Evolutionary conservation across 106 monocot species (phyloP).

Genomic region (Chionographis japonica): DNA sequence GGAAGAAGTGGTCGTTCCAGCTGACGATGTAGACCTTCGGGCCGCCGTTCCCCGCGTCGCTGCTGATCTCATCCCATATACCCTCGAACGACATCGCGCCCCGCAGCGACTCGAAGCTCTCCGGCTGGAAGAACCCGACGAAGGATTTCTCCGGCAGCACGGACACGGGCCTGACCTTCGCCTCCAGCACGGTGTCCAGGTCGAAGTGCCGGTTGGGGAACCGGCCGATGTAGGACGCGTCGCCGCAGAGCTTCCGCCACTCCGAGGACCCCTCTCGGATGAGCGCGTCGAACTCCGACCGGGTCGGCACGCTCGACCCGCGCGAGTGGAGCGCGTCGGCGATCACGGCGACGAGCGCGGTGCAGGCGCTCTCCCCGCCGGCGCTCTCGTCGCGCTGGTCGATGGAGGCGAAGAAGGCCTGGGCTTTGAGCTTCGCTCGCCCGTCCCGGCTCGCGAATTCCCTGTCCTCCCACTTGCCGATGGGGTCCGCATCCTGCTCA

Average conservation of each 20-base stretch:
- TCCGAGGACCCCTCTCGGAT: slow-evolving; percentile 54
- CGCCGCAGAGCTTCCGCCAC: slow-evolving; percentile 41
- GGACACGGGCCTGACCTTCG: slow-evolving; percentile 20
- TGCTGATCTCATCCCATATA: slow-evolving; percentile 37
- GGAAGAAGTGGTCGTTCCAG: slow-evolving; percentile 74
- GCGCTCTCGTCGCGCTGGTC: slow-evolving; percentile 56
- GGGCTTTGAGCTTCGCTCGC: slow-evolving; percentile 33
- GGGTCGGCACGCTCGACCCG: slow-evolving; percentile 15
- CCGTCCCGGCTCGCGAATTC: slow-evolving; percentile 44
- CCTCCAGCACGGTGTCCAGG: slow-evolving; percentile 46
- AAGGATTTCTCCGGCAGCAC: slow-evolving; percentile 37
- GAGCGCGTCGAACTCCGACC: slow-evolving; percentile 29
- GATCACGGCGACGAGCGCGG: slow-evolving; percentile 46
- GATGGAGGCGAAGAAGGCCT: slow-evolving; percentile 56
- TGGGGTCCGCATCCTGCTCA: slow-evolving; percentile 17
- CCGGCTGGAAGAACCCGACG: slow-evolving; percentile 57
- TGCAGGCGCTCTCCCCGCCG: slow-evolving; percentile 60
- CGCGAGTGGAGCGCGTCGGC: slow-evolving; percentile 28
- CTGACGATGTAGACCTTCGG: slow-evolving; percentile 45
- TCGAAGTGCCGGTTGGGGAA: slow-evolving; percentile 68
- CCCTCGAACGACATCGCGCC: slow-evolving; percentile 61
- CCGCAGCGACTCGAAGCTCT: slow-evolving; percentile 39
- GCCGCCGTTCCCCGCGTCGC: neutral
- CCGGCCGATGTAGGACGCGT: slow-evolving; percentile 9
- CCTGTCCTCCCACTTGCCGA: slow-evolving; percentile 35